Percentiles rank a stretch among this genome's conserved stretches.
These are phyloP conservation scores for Solanum chmielewskii DNA, from an alignment of 257 asterid species.

Conservation along the genomic window DNA sequence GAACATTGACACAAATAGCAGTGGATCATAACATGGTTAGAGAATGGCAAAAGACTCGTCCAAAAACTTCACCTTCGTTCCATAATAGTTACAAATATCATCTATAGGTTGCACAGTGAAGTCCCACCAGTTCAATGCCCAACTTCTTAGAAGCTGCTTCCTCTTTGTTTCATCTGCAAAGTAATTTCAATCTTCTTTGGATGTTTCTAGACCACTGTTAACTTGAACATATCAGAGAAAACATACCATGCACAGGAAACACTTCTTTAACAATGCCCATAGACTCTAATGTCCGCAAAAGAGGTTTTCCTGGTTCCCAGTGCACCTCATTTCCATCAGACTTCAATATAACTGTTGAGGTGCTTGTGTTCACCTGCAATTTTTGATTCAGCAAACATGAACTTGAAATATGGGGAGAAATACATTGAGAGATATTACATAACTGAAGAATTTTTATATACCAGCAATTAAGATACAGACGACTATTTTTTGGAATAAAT, in stretches of 20 bases:
- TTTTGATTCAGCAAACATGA: conserved; percentile 1
- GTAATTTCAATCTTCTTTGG: background rate
- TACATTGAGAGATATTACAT: background rate
- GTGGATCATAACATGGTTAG: background rate
- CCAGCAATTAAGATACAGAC: background rate
- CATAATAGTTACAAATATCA: conserved; percentile 77
- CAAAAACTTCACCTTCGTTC: conserved; percentile 50
- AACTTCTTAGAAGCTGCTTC: conserved; percentile 73
- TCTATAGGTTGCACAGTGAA: conserved; percentile 84
- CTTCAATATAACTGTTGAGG: conserved; percentile 22
- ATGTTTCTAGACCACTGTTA: background rate
- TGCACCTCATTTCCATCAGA: conserved; percentile 29
- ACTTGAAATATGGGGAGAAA: background rate
- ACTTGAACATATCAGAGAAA: background rate
- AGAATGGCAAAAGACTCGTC: background rate
- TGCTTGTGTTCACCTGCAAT: conserved; percentile 52
- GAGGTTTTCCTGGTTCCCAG: conserved; percentile 68
- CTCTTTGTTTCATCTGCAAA: conserved; percentile 62
- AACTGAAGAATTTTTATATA: background rate
- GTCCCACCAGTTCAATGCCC: conserved; percentile 95
- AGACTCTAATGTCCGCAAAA: conserved; percentile 46
- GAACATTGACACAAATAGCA: conserved; percentile 2
- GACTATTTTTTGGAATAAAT: background rate
- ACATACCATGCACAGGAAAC: conserved; percentile 81
- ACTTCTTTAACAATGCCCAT: conserved; percentile 65